A percentile compares a stretch with the other conserved stretches of the same genome.
Conservation (phyloP, 805 yeast species). For the Priceomyces haplophilus region DNA sequence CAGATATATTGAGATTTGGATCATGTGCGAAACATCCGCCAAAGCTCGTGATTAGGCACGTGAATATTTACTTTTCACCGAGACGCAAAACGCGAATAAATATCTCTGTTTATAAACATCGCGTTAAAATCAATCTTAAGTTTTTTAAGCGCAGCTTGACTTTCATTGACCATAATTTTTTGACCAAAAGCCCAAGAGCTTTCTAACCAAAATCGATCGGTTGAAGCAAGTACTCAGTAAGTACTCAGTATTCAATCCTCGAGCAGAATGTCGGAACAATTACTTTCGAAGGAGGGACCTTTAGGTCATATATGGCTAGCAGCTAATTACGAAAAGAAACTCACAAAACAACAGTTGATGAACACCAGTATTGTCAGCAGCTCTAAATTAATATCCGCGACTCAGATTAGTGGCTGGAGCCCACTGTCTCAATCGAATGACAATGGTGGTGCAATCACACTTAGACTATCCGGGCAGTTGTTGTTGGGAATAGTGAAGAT, state of each 20-base stretch:
- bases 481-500: slow-evolving; percentile 84
- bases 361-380: slow-evolving; percentile 67
- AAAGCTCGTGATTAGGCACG: too few species aligned
- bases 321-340: slow-evolving; percentile 77
- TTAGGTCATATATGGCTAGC: slow-evolving; percentile 91
- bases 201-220: too few species aligned
- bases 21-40: too few species aligned
- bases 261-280: slow-evolving; percentile 35
- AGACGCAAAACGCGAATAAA: slow-evolving; percentile 2
- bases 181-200: too few species aligned
- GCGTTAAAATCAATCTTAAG: background rate
- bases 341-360: slow-evolving; percentile 67
- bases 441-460: slow-evolving; percentile 59
- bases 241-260: background rate
- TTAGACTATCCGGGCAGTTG: slow-evolving; percentile 81
- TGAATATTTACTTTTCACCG: too few species aligned
- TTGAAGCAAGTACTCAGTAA: background rate
- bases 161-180: background rate
- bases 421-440: slow-evolving; percentile 11
- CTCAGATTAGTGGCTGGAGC: slow-evolving; percentile 48
- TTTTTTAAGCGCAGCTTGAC: background rate
- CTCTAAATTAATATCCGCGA: slow-evolving; percentile 43
- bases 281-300: slow-evolving; percentile 72
- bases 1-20: too few species aligned
- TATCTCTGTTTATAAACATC: slow-evolving; percentile 1